Conservation (phyloP, 371 early-diverging fungal species). For the Ordospora colligata region DNA sequence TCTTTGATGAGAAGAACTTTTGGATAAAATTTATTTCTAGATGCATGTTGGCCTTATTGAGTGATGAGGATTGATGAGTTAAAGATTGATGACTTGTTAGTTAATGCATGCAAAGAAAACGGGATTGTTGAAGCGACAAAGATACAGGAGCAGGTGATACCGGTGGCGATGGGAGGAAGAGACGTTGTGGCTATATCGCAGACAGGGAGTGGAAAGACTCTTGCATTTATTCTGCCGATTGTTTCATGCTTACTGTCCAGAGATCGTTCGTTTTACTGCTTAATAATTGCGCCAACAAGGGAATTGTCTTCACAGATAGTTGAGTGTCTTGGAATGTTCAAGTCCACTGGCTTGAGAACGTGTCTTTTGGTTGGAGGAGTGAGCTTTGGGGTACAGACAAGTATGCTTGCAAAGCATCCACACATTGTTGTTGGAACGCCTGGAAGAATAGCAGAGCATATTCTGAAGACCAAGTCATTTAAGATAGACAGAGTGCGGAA, state of each 20-base stretch:
- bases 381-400: conserved; percentile 80
- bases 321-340: conserved; percentile 80
- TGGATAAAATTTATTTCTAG: background rate
- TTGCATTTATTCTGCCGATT: conserved; percentile 85
- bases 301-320: conserved; percentile 90
- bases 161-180: conserved; percentile 73
- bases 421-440: conserved; percentile 93
- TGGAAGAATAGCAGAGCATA: conserved; percentile 84
- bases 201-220: conserved; percentile 94
- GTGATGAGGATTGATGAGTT: conserved; percentile 63
- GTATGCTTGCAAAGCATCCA: conserved; percentile 74
- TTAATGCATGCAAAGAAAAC: conserved; percentile 48
- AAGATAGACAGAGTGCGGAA: conserved; percentile 72
- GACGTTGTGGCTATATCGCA: conserved; percentile 93
- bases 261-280: conserved; percentile 54
- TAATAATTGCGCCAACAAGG: conserved; percentile 88
- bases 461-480: conserved; percentile 70
- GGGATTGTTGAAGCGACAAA: conserved; percentile 46
- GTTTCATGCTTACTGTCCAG: conserved; percentile 67
- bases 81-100: conserved; percentile 63
- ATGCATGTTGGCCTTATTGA: background rate
- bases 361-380: conserved; percentile 86
- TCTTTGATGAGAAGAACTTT: background rate
- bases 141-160: conserved; percentile 88
- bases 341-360: conserved; percentile 71